phyloP scores from a whole-genome alignment of 2,329 filamentous ascomycete genomes.

The Xylariaceae sp. region DNA sequence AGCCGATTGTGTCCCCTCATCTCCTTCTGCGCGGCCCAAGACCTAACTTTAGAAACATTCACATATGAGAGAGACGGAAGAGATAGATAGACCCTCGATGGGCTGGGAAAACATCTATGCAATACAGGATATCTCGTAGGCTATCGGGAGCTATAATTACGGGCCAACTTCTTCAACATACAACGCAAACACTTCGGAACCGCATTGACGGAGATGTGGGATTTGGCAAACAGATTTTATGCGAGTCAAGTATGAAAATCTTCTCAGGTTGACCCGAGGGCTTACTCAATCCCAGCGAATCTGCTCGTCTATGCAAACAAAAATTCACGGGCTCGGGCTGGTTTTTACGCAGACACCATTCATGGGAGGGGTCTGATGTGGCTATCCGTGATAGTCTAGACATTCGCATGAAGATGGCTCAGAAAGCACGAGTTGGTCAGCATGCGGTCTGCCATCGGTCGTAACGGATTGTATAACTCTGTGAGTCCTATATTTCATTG shows the following conservation, averaged over 20 bases:
- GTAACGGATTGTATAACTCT: background rate
- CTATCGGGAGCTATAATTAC: background rate
- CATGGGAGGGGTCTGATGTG: slow-evolving; percentile 10
- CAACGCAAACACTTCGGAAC: background rate
- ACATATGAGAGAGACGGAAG: background rate
- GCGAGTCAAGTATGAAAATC: background rate
- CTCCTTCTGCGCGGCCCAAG: background rate
- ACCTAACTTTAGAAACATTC: background rate
- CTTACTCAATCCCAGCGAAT: background rate
- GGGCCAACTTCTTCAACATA: background rate
- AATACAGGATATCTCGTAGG: background rate
- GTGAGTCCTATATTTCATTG: background rate
- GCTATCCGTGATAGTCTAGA: slow-evolving; percentile 9
- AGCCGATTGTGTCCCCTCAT: background rate
- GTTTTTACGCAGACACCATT: background rate
- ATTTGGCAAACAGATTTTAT: slow-evolving; percentile 1
- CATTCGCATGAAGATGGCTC: background rate
- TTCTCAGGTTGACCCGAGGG: background rate
- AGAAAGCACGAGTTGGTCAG: background rate
- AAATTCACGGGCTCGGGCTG: slow-evolving; percentile 7
- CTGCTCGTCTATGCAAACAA: slow-evolving; percentile 7
- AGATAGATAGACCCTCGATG: background rate
- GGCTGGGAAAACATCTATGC: background rate
- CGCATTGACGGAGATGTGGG: background rate
- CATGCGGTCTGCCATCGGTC: background rate